Base-by-base conservation (phyloP, 31 red algal species). In the Endocladia muricata region DNA sequence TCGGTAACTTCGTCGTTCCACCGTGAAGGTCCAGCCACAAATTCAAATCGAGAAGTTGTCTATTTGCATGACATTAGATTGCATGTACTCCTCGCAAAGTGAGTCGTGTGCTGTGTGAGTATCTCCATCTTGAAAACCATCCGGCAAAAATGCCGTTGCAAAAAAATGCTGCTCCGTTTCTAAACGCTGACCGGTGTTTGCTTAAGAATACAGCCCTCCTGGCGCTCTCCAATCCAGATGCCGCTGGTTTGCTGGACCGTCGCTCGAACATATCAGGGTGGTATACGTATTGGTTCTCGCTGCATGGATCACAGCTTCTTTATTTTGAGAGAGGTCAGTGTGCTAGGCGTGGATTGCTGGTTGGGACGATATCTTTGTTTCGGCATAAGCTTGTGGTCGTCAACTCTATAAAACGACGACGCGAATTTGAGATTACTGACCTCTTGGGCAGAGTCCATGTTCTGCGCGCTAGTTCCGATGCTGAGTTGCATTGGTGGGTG, bases 231-330 rank as follows among this genome's bases (percentile, higher is more conserved):
- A 64, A 61, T 0, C 76, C 90, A 4, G 82, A 86, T 43, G 76
- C 77, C 2, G 90, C 90, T 0, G 90, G 82, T 13, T 72, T 81
- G 69, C 83, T 93, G 8, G 68, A 82, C 70, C 64, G 71, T 8
- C 76, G 78, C 41, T 93, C 90, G 25, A 82, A 85, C 49, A 37
- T 93, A 2, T 86, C 90, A 1, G 92, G 94, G 49, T 97, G 94
- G 94, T 87, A 93, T 61, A 82, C 68, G 2, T 97, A 91, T 62
- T 92, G 89, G 89, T 93, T 93, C 64, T 84, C 88, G 19, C 84
- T 97, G 17, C 59, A 83, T 31, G 84, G 88, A 22, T 97, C 94
- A 7, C 84, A 88, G 73, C 79, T 97, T 6, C 58, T 72, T n/a
- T 97, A 89, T 63, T 97, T 92, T 56, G 94, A 97, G 36, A 57